Base-by-base conservation (phyloP, 2,329 filamentous ascomycete species). In the Sclerotinia subarctica region DNA sequence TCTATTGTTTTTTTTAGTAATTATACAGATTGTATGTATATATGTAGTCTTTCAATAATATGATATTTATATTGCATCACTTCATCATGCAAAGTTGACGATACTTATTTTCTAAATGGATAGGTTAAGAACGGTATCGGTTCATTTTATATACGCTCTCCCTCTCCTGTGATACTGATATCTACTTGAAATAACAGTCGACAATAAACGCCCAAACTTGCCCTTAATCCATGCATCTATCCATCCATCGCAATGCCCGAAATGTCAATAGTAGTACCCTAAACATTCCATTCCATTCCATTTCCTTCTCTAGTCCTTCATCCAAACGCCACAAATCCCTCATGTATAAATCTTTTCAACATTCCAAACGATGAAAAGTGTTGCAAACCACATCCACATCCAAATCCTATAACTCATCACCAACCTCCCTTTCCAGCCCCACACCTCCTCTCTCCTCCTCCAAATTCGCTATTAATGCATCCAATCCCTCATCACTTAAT, bases 401-500 rank as follows among this genome's bases (percentile, higher is more conserved):
- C 42, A 47, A 35, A 8, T 3, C 47, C 32, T 63, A 63, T 1
- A 63, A 5, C 8, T 63, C 59, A 63, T 63, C 59, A 35, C 46
- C 59, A 5, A 63, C 32, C 29, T 63, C 59, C 32, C 59, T 63
- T 17, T 68, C 60, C n/a, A 64, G 46, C 11, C 49, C 49, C 26
- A 66, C 67, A 10, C 67, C 67, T 4, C 67, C 64, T 35, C 69
- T 65, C n/a, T 57, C 69, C 47, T 74, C 73, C 57, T 71, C 70
- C 35, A 76, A 65, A 60, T 75, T 71, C 53, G 73, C 70, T 38
- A 76, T 69, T 42, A 76, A 57, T 24, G 66, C 70, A 71, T 76
- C 72, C 44, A 76, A 66, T 29, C 73, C 74, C 53, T 75, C 71
- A 64, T 76, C 73, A 67, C 74, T 73, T 24, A 75, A 87, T 29